Base-by-base conservation (phyloP, 2,329 filamentous ascomycete genomes). In the Pleoardoris graminearum region DNA sequence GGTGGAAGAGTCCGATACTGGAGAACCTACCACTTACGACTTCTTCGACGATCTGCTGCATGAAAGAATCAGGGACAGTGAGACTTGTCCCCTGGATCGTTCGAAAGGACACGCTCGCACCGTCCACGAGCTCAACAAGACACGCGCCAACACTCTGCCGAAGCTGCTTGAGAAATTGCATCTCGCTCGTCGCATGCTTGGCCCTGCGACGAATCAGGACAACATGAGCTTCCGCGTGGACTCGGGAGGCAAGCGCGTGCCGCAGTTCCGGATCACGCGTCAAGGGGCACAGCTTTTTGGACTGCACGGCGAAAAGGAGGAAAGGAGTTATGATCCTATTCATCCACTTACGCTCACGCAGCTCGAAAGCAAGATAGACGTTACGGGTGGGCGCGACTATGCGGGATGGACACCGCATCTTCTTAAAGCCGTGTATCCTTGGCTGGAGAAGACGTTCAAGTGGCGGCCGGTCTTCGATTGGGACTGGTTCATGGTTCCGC, bases 401-500 rank as follows among this genome's bases (percentile, higher is more conserved):
- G 7, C 38, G 6, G 39, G 16, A 12, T 38, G 33, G 4, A 48
- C 27, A 17, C 21, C 44, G 7, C 21, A 36, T 21, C 30, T 51
- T n/a, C 42, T 55, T 7, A 10, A 8, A 29, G 19, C 46, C 2
- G 36, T 59, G 10, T 65, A 63, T 33, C 14, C n/a, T n/a, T 69
- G 61, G 60, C 44, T 69, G 14, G 47, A 60, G 11, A n/a, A 45
- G 14, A 57, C 43, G 0, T 62, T 69, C 42, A 38, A 48, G 1
- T 68, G 66, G 66, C 54, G 57, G 8, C 65, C 66, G 7, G 46
- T 66, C 7, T 67, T 67, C 50, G 65, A 69, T 43, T 69, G 63
- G 65, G 63, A 67, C 35, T 58, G 50, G 50, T 60, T 65, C 38
- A 57, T 66, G 54, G 44, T 54, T 4, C 51, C 53, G 4, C 50